Evolutionary conservation across 441 rosid genomes (phyloP).

Genomic region (Kokia cookei): DNA sequence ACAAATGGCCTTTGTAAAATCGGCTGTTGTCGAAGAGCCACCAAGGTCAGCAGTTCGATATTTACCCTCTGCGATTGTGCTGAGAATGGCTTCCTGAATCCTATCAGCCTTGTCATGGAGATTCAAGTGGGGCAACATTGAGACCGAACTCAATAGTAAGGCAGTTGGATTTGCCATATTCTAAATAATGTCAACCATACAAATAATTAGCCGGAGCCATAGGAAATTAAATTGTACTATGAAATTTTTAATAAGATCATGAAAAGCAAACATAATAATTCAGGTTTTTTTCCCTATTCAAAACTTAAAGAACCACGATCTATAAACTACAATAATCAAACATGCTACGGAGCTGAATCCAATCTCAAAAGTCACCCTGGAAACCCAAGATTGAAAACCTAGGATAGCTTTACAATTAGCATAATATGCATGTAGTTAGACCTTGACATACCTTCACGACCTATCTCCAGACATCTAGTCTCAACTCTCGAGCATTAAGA

Average conservation of each 20-base stretch:
- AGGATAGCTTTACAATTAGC: background rate
- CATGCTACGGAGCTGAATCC: background rate
- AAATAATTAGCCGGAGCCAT: background rate
- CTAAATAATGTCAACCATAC: conserved; percentile 27
- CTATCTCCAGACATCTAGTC: background rate
- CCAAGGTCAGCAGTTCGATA: conserved; percentile 92
- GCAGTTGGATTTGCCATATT: conserved; percentile 97
- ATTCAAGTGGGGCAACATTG: conserved; percentile 84
- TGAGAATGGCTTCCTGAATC: conserved; percentile 73
- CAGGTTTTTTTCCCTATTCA: background rate
- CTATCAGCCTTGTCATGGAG: conserved; percentile 72
- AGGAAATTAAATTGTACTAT: background rate
- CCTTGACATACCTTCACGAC: background rate
- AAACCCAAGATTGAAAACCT: background rate
- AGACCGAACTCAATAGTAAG: conserved; percentile 68
- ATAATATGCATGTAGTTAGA: background rate
- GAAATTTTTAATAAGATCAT: background rate
- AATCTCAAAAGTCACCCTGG: background rate
- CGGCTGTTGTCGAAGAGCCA: conserved; percentile 65
- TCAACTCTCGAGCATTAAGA: background rate
- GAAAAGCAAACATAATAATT: background rate
- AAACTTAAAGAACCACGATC: background rate
- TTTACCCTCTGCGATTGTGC: conserved; percentile 82
- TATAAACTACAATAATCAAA: background rate
- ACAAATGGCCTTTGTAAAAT: conserved; percentile 84